phyloP scores from a whole-genome alignment of 768 basidiomycete genomes.

The Auriscalpium orientale region DNA sequence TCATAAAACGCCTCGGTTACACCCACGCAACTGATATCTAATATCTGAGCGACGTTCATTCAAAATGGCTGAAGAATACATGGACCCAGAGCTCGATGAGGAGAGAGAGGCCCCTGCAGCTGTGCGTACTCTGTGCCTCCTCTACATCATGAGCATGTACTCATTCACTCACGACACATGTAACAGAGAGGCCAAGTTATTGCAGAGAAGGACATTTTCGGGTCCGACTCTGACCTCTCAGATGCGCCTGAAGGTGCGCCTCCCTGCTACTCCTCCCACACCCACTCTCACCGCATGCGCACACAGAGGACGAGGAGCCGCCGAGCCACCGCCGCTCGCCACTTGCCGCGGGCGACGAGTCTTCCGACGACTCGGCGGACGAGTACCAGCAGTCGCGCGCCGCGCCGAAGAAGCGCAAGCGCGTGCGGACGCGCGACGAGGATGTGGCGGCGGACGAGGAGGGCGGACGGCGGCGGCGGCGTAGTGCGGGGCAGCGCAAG shows the following conservation, averaged over 20 bases:
- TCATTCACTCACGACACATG: background rate
- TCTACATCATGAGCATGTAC: background rate
- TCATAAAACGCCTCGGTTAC: too few species aligned
- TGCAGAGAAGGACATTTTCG: slow-evolving; percentile 71
- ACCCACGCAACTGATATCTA: too few species aligned
- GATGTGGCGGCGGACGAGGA: slow-evolving; percentile 20
- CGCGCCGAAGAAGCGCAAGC: slow-evolving; percentile 21
- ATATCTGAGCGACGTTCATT: too few species aligned
- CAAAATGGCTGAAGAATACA: too few species aligned
- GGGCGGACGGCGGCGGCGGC: slow-evolving; percentile 19
- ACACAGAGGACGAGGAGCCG: slow-evolving; percentile 32
- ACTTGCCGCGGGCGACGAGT: slow-evolving; percentile 29
- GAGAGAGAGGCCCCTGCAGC: background rate
- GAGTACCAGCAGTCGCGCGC: slow-evolving; percentile 38
- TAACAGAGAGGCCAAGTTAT: background rate
- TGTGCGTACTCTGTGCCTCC: too few species aligned
- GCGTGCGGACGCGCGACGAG: slow-evolving; percentile 17
- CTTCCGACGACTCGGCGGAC: slow-evolving; percentile 39
- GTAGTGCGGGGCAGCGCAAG: slow-evolving; percentile 53
- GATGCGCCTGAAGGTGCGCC: slow-evolving; percentile 55
- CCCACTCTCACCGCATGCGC: slow-evolving; percentile 1
- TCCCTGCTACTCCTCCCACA: background rate
- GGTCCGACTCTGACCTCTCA: slow-evolving; percentile 80
- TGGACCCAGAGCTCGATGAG: background rate
- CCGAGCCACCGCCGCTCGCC: slow-evolving; percentile 29